Percentiles rank a stretch among this genome's conserved stretches.
Evolutionary conservation across 805 yeast species (phyloP).

Genomic region (Yarrowia sp.): DNA sequence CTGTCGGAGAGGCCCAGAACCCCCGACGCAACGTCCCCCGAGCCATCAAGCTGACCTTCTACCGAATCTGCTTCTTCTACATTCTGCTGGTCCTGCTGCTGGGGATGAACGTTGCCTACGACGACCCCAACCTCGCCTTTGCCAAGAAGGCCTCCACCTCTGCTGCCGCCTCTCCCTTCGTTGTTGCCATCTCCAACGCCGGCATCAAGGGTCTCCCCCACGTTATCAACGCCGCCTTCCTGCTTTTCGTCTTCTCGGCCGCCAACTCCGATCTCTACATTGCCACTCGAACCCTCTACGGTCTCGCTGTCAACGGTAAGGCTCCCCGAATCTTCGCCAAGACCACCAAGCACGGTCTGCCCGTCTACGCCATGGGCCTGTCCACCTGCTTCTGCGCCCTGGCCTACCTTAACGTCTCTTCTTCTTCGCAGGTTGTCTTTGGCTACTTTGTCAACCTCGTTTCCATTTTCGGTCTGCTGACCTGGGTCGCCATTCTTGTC

Average conservation of each 20-base stretch:
- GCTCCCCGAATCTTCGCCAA: slow-evolving; percentile 67
- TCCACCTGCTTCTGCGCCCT: slow-evolving; percentile 56
- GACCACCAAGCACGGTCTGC: slow-evolving; percentile 71
- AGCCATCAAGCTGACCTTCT: slow-evolving; percentile 67
- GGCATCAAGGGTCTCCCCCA: slow-evolving; percentile 65
- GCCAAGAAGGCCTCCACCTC: slow-evolving; percentile 40
- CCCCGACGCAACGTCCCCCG: slow-evolving; percentile 69
- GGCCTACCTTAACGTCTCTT: slow-evolving; percentile 67
- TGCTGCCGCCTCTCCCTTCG: slow-evolving; percentile 81
- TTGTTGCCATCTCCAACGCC: slow-evolving; percentile 72
- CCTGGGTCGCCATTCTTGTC: slow-evolving; percentile 69
- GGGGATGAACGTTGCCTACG: slow-evolving; percentile 66
- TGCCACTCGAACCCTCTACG: slow-evolving; percentile 72
- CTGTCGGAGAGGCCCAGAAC: slow-evolving; percentile 70
- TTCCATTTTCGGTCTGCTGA: slow-evolving; percentile 67
- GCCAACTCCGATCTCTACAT: slow-evolving; percentile 76
- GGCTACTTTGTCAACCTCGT: slow-evolving; percentile 65
- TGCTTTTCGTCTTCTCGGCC: slow-evolving; percentile 76
- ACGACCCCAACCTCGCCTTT: slow-evolving; percentile 52
- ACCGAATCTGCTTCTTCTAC: slow-evolving; percentile 66
- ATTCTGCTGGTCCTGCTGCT: slow-evolving; percentile 57
- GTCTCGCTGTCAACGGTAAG: slow-evolving; percentile 67
- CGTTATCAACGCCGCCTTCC: slow-evolving; percentile 72
- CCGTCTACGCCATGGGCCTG: slow-evolving; percentile 54
- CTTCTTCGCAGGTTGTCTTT: slow-evolving; percentile 57